Conservation (phyloP, 2,329 filamentous ascomycete species). For the Scolecobasidium constrictum region DNA sequence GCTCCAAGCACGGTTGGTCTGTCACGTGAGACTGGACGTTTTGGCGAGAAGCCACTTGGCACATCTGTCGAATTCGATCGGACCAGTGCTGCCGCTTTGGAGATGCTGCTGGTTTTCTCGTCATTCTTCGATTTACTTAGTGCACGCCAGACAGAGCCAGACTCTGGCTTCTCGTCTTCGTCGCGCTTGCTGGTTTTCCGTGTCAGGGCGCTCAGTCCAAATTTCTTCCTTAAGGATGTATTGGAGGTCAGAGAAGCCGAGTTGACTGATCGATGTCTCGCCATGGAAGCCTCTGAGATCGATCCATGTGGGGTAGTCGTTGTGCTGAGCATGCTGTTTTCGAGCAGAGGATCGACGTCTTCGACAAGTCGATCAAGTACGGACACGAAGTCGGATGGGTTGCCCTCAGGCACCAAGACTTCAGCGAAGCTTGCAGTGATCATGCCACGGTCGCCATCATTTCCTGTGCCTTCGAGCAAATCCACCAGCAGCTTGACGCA, state of each 20-base stretch:
- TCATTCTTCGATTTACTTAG: constrained; percentile 19
- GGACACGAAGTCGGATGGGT: constrained; percentile 75
- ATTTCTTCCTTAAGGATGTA: constrained; percentile 70
- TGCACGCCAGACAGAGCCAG: constrained; percentile 10
- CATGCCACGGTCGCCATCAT: constrained; percentile 81
- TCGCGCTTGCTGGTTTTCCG: constrained; percentile 70
- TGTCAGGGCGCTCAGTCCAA: constrained; percentile 66
- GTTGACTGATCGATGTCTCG: constrained; percentile 42
- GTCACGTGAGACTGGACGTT: constrained; percentile 46
- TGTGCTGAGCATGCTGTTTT: constrained; percentile 41
- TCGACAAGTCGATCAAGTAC: constrained; percentile 81
- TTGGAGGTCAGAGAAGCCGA: constrained; percentile 75
- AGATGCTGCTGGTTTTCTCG: constrained; percentile 52
- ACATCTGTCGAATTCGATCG: constrained; percentile 72
- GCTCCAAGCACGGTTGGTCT: constrained; percentile 37
- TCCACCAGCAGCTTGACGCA: constrained; percentile 81
- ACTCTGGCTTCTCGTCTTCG: constrained; percentile 53
- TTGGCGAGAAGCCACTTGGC: constrained; percentile 36
- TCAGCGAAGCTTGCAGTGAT: constrained; percentile 84
- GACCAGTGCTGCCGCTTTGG: constrained; percentile 46
- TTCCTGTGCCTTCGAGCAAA: constrained; percentile 77
- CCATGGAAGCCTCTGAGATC: constrained; percentile 40
- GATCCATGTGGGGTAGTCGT: constrained; percentile 45
- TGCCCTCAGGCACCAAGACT: constrained; percentile 66
- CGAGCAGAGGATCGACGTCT: constrained; percentile 81